Evolutionary conservation across 495 filamentous ascomycete genomes (phyloP).

Genomic region (Aspergillus cavernicola): DNA sequence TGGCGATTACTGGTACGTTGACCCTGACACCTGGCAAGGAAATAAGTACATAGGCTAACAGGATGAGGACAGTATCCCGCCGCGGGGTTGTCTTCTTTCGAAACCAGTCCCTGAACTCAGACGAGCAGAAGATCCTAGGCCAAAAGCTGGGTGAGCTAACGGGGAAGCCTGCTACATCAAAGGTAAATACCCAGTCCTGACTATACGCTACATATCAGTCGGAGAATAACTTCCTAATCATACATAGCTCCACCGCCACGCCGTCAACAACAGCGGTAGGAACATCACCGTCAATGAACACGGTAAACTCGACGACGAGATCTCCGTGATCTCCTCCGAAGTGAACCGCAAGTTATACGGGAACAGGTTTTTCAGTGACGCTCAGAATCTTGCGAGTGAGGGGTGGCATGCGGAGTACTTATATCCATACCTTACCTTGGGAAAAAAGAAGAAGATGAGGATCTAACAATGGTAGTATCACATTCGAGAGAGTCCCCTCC

Average conservation of each 20-base stretch:
- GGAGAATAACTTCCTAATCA: too few relatives aligned
- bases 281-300: conserved; percentile 2
- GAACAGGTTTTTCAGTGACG: background rate
- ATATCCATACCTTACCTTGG: background rate
- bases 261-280: background rate
- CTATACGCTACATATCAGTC: background rate
- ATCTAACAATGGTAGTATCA: too few relatives aligned
- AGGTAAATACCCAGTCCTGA: too few relatives aligned
- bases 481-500: conserved; percentile 1
- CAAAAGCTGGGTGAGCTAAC: conserved; percentile 6
- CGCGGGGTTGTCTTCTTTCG: conserved; percentile 9
- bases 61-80: background rate
- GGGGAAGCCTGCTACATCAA: conserved; percentile 4
- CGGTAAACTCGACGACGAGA: conserved; percentile 2
- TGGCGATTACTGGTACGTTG: conserved; percentile 1
- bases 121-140: conserved; percentile 1
- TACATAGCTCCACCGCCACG: too few relatives aligned
- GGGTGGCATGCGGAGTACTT: conserved; percentile 9
- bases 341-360: conserved; percentile 1
- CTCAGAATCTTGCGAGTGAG: background rate
- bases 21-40: background rate
- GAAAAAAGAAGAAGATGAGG: too few relatives aligned
- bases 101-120: background rate
- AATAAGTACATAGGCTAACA: background rate
- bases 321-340: conserved; percentile 6